Base-by-base conservation (phyloP, 2,329 filamentous ascomycete genomes). In the Ophiostoma sp. region DNA sequence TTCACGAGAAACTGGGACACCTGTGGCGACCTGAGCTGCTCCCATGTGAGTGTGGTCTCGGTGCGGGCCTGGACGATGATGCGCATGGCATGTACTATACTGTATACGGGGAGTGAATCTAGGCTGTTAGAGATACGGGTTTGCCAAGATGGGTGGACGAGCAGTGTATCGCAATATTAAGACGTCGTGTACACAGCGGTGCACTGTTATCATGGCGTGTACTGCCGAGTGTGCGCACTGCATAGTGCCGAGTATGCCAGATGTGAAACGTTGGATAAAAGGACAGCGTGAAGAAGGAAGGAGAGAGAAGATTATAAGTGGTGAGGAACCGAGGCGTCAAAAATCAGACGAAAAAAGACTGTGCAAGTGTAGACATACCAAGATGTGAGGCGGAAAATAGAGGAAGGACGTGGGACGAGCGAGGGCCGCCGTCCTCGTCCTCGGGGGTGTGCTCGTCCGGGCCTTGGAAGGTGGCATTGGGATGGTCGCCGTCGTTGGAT, bases 1-100 rank as follows among this genome's bases (percentile, higher is more conserved):
- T 97, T 97, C 77, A 97, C 87, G 48, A 98, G 85, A 78, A 98
- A 98, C 77, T 97, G 94, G 20, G 93, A 97, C 70, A 98, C 90
- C 78, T 98, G 94, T 3, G 94, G 94, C n/a, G 93, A 96, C 73
- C 94, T 88, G 73, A 98, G 84, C 79, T 98, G 94, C 74, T 98
- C 94, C 94, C 94, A 98, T 20, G 93, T 90, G 68, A 98, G 82
- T 0, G 93, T 94, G 1, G 94, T 97, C 81, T 98, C 94, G 79
- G 93, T 96, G 77, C 91, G 89, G 71, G 92, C 85, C 74, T 92
- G 87, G 72, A 98, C 89, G 70, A 97, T 85, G 69, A 93, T 88
- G 74, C 94, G 91, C 73, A 97, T 94, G 41, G 92, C 88, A 79
- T 97, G 94, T 36, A 94, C 96, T 74, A 96, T 88, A 79, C 89